Evolutionary conservation across 257 asterid genomes (phyloP).

Genomic region (Coffea canephora): DNA sequence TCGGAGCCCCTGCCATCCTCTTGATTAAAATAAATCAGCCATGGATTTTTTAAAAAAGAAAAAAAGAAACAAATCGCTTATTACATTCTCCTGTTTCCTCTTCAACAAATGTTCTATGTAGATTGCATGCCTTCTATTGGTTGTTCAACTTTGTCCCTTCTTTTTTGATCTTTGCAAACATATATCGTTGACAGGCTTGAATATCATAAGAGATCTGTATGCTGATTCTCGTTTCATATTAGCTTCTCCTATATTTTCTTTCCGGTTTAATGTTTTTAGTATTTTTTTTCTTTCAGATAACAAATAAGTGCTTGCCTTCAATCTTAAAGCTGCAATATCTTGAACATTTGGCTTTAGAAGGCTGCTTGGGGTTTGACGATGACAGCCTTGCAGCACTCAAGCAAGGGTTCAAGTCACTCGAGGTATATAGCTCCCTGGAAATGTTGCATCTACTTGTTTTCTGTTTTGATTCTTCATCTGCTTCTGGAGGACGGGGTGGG

Average conservation of each 20-base stretch:
- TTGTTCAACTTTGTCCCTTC: not conserved
- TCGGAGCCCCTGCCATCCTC: not conserved
- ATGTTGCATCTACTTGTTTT: not conserved
- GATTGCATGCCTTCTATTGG: too few species aligned
- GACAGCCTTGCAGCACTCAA: conserved; percentile 63
- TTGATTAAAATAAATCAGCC: not conserved
- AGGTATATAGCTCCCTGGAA: conserved; percentile 40
- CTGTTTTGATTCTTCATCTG: not conserved
- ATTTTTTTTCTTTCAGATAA: conserved; percentile 45
- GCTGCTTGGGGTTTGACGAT: conserved; percentile 82
- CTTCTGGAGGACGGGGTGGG: too few species aligned
- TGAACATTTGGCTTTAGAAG: conserved; percentile 73
- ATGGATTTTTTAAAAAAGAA: not conserved
- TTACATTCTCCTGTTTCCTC: not conserved
- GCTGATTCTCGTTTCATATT: not conserved
- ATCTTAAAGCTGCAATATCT: conserved; percentile 69
- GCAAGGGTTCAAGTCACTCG: conserved; percentile 63
- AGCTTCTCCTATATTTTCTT: not conserved
- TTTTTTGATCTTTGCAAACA: not conserved
- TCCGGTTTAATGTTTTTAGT: not conserved
- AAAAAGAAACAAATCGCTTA: too few species aligned
- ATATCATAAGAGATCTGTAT: not conserved
- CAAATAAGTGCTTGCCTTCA: conserved; percentile 59
- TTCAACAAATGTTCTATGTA: too few species aligned
- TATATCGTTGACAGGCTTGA: not conserved